Evolutionary conservation across 352 stramenopile genomes (phyloP).

Genomic region (Blastocystis sp.): DNA sequence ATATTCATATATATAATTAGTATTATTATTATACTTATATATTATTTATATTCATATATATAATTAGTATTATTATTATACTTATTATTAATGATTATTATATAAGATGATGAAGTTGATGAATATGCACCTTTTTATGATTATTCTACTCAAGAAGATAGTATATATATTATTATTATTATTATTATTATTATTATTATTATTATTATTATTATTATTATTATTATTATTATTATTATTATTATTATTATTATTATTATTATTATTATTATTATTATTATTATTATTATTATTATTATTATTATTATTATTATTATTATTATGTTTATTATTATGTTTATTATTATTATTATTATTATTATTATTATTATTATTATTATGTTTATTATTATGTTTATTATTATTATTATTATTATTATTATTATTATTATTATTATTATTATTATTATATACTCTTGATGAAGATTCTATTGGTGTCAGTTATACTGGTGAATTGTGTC

Average conservation of each 20-base stretch:
- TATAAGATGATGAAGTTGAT: conserved; percentile 48
- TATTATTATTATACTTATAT: too few species aligned
- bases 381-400: conserved; percentile 1
- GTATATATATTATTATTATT: neutral
- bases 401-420: conserved; percentile 9
- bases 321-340: neutral
- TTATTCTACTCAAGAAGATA: conserved; percentile 44
- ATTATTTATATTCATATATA: conserved; percentile 42
- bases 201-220: conserved; percentile 1
- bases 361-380: too few species aligned
- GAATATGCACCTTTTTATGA: conserved; percentile 50
- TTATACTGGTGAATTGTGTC: conserved; percentile 63
- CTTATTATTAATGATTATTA: conserved; percentile 41
- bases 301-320: too few species aligned
- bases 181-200: conserved; percentile 9
- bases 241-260: too few species aligned
- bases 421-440: too few species aligned
- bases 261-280: conserved; percentile 1
- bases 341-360: too few species aligned
- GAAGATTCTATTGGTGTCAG: conserved; percentile 21
- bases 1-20: conserved; percentile 63
- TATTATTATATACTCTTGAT: neutral
- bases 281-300: too few species aligned
- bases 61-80: too few species aligned
- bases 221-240: conserved; percentile 9